Evolutionary conservation across 805 yeast genomes (phyloP).

Genomic region (Nakazawaea anatomiae): DNA sequence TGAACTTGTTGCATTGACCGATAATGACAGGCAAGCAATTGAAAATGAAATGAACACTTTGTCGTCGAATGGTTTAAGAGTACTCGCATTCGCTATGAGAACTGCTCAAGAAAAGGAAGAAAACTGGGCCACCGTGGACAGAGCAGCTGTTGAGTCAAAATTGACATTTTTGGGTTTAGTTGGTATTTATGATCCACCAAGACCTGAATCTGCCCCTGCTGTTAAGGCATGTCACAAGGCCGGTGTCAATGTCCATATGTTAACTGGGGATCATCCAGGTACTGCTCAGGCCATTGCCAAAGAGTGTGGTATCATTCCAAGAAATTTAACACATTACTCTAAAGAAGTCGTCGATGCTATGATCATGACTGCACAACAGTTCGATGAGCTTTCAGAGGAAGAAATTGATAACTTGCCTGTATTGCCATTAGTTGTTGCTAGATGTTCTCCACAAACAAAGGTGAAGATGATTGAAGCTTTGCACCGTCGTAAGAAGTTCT

Average conservation of each 20-base stretch:
- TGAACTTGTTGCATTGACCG: slow-evolving; percentile 28
- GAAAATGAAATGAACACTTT: slow-evolving; percentile 52
- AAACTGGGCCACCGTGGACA: slow-evolving; percentile 24
- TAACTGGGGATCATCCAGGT: slow-evolving; percentile 77
- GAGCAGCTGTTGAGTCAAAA: slow-evolving; percentile 44
- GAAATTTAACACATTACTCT: slow-evolving; percentile 49
- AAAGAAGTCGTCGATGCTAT: slow-evolving; percentile 50
- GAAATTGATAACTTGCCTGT: slow-evolving; percentile 60
- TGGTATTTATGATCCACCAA: slow-evolving; percentile 79
- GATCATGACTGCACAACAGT: slow-evolving; percentile 74
- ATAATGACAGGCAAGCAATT: slow-evolving; percentile 33
- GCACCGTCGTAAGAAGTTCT: slow-evolving; percentile 54
- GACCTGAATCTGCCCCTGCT: slow-evolving; percentile 59
- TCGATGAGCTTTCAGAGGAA: slow-evolving; percentile 56
- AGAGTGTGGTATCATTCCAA: slow-evolving; percentile 73
- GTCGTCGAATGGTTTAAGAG: slow-evolving; percentile 65
- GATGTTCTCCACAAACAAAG: slow-evolving; percentile 80
- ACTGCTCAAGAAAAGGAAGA: slow-evolving; percentile 22
- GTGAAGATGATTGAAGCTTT: slow-evolving; percentile 76
- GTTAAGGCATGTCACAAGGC: slow-evolving; percentile 66
- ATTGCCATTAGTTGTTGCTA: slow-evolving; percentile 70
- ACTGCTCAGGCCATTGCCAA: slow-evolving; percentile 78
- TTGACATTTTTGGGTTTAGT: slow-evolving; percentile 60
- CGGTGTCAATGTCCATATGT: slow-evolving; percentile 76
- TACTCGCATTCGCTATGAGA: slow-evolving; percentile 61